Base-by-base conservation (phyloP, 768 basidiomycete species). In the Auricularia cornea region DNA sequence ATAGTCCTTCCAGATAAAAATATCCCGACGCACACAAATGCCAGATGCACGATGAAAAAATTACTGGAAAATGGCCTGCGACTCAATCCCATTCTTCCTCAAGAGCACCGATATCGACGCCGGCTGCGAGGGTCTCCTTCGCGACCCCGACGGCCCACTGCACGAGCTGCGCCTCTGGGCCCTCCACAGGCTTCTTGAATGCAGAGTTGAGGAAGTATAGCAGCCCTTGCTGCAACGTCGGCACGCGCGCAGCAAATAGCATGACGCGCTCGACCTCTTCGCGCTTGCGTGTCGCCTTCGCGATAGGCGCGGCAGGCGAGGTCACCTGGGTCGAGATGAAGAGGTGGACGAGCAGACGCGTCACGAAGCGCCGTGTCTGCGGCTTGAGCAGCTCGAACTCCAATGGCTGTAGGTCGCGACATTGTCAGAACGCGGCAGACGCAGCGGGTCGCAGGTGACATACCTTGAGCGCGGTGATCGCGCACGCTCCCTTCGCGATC, bases 381-480 rank as follows among this genome's bases (percentile, higher is more conserved):
- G 83, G 72, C 66, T 90, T 88, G 59, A 96, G 80, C 0, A 76
- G 64, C 0, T 86, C 88, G 70, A 98, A 98, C 70, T 96, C 91
- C 56, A 98, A 80, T 20, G 95, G 91, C 94, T 96, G 57, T 32
- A 48, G 20, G 31, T 32, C 11, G 8, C 11, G n/a, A 28, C 5
- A 4, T 26, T 4, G 33, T 44, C 30, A 29, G 57, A 16, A 62
- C 23, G 16, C 3, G 1, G 3, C 35, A 6, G 28, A 3, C 14
- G 57, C 26, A 40, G 31, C 28, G n/a, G 23, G n/a, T n/a, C n/a
- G n/a, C n/a, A n/a, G n/a, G 28, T 30, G 57, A 65, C 73, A 63
- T 63, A 95, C 95, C 84, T 98, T 98, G 62, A 98, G 77, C 8
- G 97, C 83, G 1, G 83, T 79, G 56, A 98, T 76, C 28, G 85